Evolutionary conservation across 2,329 filamentous ascomycete genomes (phyloP), one percentile per base, ranked within the genome.

Genomic region (Sclerotinia borealis): DNA sequence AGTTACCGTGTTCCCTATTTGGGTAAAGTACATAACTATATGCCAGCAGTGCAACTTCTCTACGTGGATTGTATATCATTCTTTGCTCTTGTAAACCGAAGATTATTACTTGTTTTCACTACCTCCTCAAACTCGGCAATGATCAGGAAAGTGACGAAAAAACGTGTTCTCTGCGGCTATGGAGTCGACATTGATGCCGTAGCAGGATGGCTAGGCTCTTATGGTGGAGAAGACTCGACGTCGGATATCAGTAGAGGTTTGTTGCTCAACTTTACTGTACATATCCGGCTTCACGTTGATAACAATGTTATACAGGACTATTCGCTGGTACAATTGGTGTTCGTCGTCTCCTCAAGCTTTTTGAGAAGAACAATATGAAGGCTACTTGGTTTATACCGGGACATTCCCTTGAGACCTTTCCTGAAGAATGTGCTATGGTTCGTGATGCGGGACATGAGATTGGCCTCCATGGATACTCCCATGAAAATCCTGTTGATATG

Each of bases 181-280:
- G 86, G 87, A 3, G 85, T 91, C 29, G 89, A 92, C 66, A 86
- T 92, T 31, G 88, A 92, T 67, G 88, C 88, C n/a, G 86, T 91
- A 1, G 84, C 88, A 1, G 88, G 89, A 10, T 92, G 89, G 89
- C 78, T 92, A 0, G 89, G 89, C 0, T 89, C 85, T 0, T 92
- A 92, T 70, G 87, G 87, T 19, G 88, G 89, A 43, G 83, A 91
- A 73, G 88, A 92, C 72, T 87, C 83, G 9, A 85, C 83, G 1
- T 89, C 82, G 70, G 89, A 92, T 69, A 91, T 92, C 67, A 88
- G 84, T 71, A 80, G 88, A 79, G 87, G 86, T 84, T 70, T 66
- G 68, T 49, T 25, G 13, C 41, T 50, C 19, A 34, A 6, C 2
- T 43, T 25, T 25, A 25, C 37, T 36, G n/a, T 22, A 45, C 27